Evolutionary conservation across 2,329 filamentous ascomycete species (phyloP).

Genomic region (Bipolaris victoriae): DNA sequence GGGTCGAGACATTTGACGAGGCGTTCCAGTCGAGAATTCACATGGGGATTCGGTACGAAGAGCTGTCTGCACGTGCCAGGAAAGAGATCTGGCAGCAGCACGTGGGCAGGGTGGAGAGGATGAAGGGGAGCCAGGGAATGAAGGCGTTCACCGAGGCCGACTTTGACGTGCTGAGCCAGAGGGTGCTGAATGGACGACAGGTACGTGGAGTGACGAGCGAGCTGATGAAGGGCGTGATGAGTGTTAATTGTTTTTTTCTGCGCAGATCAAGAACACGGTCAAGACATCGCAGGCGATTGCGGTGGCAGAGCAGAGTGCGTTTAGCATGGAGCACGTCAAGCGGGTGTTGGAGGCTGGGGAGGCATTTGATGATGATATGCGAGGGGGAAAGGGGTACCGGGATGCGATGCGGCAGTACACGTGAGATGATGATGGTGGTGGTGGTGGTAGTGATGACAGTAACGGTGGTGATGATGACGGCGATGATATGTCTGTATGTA

Average conservation of each 20-base stretch:
- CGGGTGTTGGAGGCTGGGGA: conserved; percentile 84
- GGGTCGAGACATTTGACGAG: conserved; percentile 48
- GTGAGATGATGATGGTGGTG: conserved; percentile 37
- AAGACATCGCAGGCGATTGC: conserved; percentile 83
- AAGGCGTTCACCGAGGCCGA: conserved; percentile 70
- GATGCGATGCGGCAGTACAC: conserved; percentile 86
- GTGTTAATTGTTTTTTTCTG: too few relatives aligned
- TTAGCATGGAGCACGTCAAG: conserved; percentile 80
- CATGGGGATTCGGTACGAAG: conserved; percentile 1
- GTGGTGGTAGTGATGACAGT: not conserved
- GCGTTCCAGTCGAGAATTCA: conserved; percentile 43
- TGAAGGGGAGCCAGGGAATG: conserved; percentile 2
- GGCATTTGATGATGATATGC: conserved; percentile 82
- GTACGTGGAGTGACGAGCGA: conserved; percentile 46
- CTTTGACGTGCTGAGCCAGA: conserved; percentile 68
- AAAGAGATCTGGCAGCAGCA: conserved; percentile 65
- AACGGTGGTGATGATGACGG: not conserved
- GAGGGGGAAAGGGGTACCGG: conserved; percentile 78
- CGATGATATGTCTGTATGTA: too few relatives aligned
- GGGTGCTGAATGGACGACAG: conserved; percentile 72
- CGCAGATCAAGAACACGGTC: conserved; percentile 86
- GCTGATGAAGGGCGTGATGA: too few relatives aligned
- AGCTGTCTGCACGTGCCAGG: not conserved
- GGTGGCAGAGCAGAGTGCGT: conserved; percentile 71
- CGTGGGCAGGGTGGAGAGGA: conserved; percentile 69